These are phyloP conservation scores for Blastomyces gilchristii DNA, from an alignment of 2,329 filamentous ascomycete species.

Conservation along the genomic window DNA sequence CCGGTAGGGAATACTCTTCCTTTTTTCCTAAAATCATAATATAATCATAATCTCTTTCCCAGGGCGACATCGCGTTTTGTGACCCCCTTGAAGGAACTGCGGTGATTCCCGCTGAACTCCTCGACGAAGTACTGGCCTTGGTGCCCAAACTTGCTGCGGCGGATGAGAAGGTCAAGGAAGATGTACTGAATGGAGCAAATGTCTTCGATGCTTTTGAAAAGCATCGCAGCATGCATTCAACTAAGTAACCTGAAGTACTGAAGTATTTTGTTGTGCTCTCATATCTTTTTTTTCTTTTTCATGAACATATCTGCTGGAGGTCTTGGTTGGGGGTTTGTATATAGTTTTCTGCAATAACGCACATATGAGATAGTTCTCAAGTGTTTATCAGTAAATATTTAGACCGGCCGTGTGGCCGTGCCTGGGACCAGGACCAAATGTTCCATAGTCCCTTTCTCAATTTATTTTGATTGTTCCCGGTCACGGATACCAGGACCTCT, in stretches of 20 bases:
- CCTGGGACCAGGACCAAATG: too few species aligned
- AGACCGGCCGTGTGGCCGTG: too few species aligned
- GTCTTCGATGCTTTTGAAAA: constrained; percentile 58
- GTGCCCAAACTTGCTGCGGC: constrained; percentile 44
- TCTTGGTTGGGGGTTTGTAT: neutral
- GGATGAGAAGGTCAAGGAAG: constrained; percentile 53
- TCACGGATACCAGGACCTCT: too few species aligned
- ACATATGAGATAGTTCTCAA: neutral
- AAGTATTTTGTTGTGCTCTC: neutral
- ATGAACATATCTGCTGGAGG: neutral
- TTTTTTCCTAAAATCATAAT: neutral
- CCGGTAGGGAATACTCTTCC: constrained; percentile 25
- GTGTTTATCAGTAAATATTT: neutral
- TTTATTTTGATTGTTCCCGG: too few species aligned
- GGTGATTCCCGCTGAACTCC: constrained; percentile 51
- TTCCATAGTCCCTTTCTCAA: too few species aligned
- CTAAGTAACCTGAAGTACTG: neutral
- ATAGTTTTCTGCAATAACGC: neutral
- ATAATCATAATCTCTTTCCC: neutral
- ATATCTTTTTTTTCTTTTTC: too few species aligned
- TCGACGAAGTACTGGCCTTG: constrained; percentile 51
- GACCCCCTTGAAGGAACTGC: constrained; percentile 62
- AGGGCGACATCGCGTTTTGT: constrained; percentile 59
- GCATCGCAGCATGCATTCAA: constrained; percentile 31
- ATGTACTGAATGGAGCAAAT: constrained; percentile 52